Evolutionary conservation across 2,329 filamentous ascomycete species (phyloP).

Genomic region (Colletotrichum brevisporum): DNA sequence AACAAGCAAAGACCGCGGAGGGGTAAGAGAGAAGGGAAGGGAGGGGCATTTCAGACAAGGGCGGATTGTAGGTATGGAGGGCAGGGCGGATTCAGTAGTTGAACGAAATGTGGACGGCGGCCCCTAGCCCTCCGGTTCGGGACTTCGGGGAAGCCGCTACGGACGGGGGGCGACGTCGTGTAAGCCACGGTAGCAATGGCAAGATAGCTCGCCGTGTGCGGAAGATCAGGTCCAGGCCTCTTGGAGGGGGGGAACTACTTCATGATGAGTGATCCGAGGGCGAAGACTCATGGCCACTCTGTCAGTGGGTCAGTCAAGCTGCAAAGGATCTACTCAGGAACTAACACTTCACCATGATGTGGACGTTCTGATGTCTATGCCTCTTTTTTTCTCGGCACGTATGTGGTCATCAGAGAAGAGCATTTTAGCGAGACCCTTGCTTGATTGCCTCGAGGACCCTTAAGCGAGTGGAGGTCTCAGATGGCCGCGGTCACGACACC

Average conservation of each 20-base stretch:
- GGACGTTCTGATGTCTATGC: no score
- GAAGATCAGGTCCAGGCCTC: constrained; percentile 28
- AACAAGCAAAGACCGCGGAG: not conserved
- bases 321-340: no score
- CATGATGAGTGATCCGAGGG: not conserved
- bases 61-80: not conserved
- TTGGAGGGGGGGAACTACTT: not conserved
- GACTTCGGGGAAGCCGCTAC: constrained; percentile 15
- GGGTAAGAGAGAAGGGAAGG: not conserved
- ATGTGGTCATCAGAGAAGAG: not conserved
- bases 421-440: not conserved
- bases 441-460: not conserved
- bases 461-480: constrained; percentile 3
- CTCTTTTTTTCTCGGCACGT: no score
- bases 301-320: no score
- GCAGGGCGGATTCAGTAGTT: constrained; percentile 2
- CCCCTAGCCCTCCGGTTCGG: no score
- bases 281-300: not conserved
- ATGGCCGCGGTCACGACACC: constrained; percentile 6
- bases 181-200: constrained; percentile 34
- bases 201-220: constrained; percentile 30
- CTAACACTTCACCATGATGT: no score
- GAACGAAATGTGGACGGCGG: constrained; percentile 3
- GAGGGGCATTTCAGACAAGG: constrained; percentile 1
- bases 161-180: constrained; percentile 23